These are phyloP conservation scores for Fusarium hainanense DNA, from an alignment of 2,329 filamentous ascomycete genomes.

Conservation along the genomic window DNA sequence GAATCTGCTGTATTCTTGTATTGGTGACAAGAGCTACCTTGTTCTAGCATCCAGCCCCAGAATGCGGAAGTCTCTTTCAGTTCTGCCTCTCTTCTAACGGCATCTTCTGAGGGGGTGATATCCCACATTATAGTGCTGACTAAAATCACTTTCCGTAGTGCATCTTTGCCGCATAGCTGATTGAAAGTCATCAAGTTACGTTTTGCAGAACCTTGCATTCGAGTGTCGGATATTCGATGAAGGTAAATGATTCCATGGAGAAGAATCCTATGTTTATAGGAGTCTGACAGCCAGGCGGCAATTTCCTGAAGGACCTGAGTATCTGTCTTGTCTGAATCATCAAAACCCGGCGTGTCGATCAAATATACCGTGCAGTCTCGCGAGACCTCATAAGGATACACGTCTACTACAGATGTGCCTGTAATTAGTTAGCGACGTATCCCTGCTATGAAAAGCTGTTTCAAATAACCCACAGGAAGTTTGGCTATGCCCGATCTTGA, in stretches of 20 bases:
- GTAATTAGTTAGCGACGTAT: background rate
- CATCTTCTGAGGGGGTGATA: background rate
- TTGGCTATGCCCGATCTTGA: background rate
- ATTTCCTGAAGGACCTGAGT: slow-evolving; percentile 54
- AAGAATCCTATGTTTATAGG: slow-evolving; percentile 34
- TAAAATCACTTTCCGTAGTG: slow-evolving; percentile 8
- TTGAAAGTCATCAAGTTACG: slow-evolving; percentile 17
- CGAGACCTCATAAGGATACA: slow-evolving; percentile 8
- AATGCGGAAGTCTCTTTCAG: slow-evolving; percentile 12
- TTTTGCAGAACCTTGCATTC: slow-evolving; percentile 29
- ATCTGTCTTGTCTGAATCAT: slow-evolving; percentile 55
- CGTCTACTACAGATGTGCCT: slow-evolving; percentile 17
- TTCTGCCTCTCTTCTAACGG: slow-evolving; percentile 1
- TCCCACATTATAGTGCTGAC: slow-evolving; percentile 30
- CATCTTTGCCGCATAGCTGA: slow-evolving; percentile 14
- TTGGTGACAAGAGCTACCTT: slow-evolving; percentile 12
- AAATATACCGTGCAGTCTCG: slow-evolving; percentile 38
- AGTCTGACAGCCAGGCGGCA: slow-evolving; percentile 47
- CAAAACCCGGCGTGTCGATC: slow-evolving; percentile 58
- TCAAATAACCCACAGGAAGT: background rate
- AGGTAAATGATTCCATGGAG: slow-evolving; percentile 36
- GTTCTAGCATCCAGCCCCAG: slow-evolving; percentile 29
- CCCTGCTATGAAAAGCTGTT: background rate
- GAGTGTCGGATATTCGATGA: slow-evolving; percentile 21
- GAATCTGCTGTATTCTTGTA: slow-evolving; percentile 8